Base-by-base conservation (phyloP, 106 monocot species). In the Acanthochlamys bracteata region DNA sequence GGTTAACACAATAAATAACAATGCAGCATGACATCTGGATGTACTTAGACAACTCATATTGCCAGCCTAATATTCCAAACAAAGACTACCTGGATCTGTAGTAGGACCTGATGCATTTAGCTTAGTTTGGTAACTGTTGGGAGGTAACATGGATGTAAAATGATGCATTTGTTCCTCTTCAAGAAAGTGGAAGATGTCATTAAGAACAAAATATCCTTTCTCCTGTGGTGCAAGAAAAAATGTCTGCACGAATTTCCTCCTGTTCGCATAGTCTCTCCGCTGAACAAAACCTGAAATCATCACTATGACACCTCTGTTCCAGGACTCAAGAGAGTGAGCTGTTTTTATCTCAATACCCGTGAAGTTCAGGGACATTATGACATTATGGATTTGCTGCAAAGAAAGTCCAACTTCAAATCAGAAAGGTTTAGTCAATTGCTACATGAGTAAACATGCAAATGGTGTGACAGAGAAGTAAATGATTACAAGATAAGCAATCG, bases 161-260 rank as follows among this genome's bases (percentile, higher is more conserved):
- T 80, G 74, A 55, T 78, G 78, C 11, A 64, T 33, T 1, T 73
- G 55, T 45, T 85, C 85, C 57, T 79, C 81, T 19, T 84, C 84
- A 53, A 82, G 64, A 21, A 89, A 67, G 10, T 89, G 82, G 61
- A 84, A 74, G 19, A 89, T 79, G 62, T 89, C 89, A 42, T 82
- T 89, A 20, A 82, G 82, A 68, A 89, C 71, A 77, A 79, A 89
- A 76, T 76, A 89, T 51, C 85, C 85, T 55, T 82, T 84, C 41
- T 79, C 81, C 69, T 89, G 82, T 19, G 89, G 89, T 49, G 89
- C 89, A 65, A 89, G 79, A 41, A 85, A 77, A 66, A 89, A 84
- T 41, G 74, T 89, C 58, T 89, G 85, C 42, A 76, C 68, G 71
- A 89, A 89, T 46, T 75, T 69, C 43, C 79, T 69, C 60, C 68